Base-by-base conservation (phyloP, 2,329 filamentous ascomycete genomes). In the Taxawa tesnikishii region DNA sequence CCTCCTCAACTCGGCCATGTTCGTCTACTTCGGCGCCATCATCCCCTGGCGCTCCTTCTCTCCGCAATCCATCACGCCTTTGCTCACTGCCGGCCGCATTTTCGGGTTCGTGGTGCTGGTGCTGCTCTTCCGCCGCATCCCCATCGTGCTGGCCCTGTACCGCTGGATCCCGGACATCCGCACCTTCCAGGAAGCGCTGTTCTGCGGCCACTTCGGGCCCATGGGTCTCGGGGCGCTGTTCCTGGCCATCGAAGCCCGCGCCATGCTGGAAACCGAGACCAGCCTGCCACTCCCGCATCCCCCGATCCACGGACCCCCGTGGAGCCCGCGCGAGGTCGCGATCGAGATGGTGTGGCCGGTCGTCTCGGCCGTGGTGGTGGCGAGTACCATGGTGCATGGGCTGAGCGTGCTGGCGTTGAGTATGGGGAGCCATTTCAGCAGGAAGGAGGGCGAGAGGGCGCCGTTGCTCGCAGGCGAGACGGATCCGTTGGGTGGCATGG, bases 161-260 rank as follows among this genome's bases (percentile, higher is more conserved):
- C 56, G 54, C 9, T 53, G 62, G 37, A 54, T 69, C 8, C 66
- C 65, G 0, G 59, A 65, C 31, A 56, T 72, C 28, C 48, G 54
- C 6, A 69, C 66, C 0, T 60, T 59, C 14, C 56, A 58, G 5
- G 69, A 73, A 46, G 68, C 68, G 0, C 45, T 72, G 0, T 73
- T 73, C 46, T 59, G 58, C 26, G 68, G 68, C 1, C 68, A 73
- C 43, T 73, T 73, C 36, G 68, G 68, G 0, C 68, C 68, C 6
- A 72, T 73, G 60, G 69, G 69, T 12, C 58, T 73, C 2, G 68
- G 67, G 2, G 68, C 64, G 0, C 47, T 73, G 5, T 73, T 73
- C 49, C 57, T 73, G 1, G 65, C 67, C 2, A 68, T 73, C 28
- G 68, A 73, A 53, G 63, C 65, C 1, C 51, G 67, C 15, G 66